phyloP scores from a whole-genome alignment of 192 early-diverging fungal species.

The Endogone sp. region DNA sequence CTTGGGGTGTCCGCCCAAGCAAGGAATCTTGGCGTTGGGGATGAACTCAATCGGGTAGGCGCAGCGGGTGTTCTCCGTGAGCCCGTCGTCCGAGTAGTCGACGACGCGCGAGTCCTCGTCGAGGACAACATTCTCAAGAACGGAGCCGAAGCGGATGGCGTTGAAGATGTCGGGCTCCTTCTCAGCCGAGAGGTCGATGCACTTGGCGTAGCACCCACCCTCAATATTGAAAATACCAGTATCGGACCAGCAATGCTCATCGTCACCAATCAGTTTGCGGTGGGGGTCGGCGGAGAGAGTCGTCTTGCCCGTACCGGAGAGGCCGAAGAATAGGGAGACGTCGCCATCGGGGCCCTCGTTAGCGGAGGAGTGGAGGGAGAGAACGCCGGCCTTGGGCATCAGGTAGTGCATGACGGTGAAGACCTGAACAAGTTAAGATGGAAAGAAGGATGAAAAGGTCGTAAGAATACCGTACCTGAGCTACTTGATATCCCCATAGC shows the following conservation, averaged over 20 bases:
- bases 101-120: slow-evolving; percentile 69
- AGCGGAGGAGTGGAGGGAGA: slow-evolving; percentile 91
- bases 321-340: slow-evolving; percentile 97
- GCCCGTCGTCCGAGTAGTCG: slow-evolving; percentile 72
- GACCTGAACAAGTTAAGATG: slow-evolving; percentile 33
- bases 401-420: slow-evolving; percentile 99
- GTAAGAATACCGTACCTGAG: too few species aligned
- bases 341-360: slow-evolving; percentile 89
- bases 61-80: slow-evolving; percentile 96
- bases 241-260: slow-evolving; percentile 99
- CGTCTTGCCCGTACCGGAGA: slow-evolving; percentile 98
- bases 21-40: slow-evolving; percentile 92
- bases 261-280: slow-evolving; percentile 94
- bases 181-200: slow-evolving; percentile 89
- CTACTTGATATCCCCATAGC: too few species aligned
- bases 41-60: slow-evolving; percentile 94
- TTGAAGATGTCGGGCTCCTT: slow-evolving; percentile 99
- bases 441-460: not conserved
- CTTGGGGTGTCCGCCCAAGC: slow-evolving; percentile 83
- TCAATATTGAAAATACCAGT: slow-evolving; percentile 98
- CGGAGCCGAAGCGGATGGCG: slow-evolving; percentile 90
- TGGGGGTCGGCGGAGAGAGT: slow-evolving; percentile 93
- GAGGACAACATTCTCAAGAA: slow-evolving; percentile 93
- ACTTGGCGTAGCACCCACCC: slow-evolving; percentile 99
- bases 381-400: slow-evolving; percentile 91